phyloP scores from a whole-genome alignment of 306 rosid genomes.

The Ormosia semicastrata region DNA sequence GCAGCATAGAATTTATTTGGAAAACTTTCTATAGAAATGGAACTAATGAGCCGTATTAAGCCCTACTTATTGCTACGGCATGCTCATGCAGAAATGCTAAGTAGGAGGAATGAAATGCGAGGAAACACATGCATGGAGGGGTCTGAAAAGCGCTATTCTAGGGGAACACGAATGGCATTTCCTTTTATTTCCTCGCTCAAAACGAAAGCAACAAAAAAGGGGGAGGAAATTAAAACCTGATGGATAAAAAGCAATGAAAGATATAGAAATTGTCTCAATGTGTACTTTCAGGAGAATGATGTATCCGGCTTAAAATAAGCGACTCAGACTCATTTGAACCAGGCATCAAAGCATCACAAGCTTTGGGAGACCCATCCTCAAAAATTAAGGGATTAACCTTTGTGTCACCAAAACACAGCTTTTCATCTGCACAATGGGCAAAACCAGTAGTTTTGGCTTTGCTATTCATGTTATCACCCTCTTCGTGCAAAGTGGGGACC shows the following conservation, averaged over 20 bases:
- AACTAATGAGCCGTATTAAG: not conserved
- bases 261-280: slow-evolving; percentile 98
- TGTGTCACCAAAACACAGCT: slow-evolving; percentile 51
- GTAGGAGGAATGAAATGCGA: slow-evolving; percentile 11
- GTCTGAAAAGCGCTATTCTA: slow-evolving; percentile 12
- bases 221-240: slow-evolving; percentile 46
- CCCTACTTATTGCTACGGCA: not conserved
- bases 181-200: slow-evolving; percentile 51
- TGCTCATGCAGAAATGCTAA: slow-evolving; percentile 29
- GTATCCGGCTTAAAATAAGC: slow-evolving; percentile 99
- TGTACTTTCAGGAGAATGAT: slow-evolving; percentile 99
- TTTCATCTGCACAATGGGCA: slow-evolving; percentile 38
- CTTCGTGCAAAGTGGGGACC: slow-evolving; percentile 17
- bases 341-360: slow-evolving; percentile 87
- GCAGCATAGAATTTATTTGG: not conserved
- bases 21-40: not conserved
- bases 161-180: slow-evolving; percentile 42
- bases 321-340: slow-evolving; percentile 97
- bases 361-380: slow-evolving; percentile 74
- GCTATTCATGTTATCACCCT: slow-evolving; percentile 30
- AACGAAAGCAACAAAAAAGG: slow-evolving; percentile 41
- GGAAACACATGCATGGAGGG: slow-evolving; percentile 23
- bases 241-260: slow-evolving; percentile 48
- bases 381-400: slow-evolving; percentile 56
- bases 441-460: slow-evolving; percentile 31